Conservation (phyloP, 129 eudicot genomes). For the Rutidosis leptorrhynchoides region DNA sequence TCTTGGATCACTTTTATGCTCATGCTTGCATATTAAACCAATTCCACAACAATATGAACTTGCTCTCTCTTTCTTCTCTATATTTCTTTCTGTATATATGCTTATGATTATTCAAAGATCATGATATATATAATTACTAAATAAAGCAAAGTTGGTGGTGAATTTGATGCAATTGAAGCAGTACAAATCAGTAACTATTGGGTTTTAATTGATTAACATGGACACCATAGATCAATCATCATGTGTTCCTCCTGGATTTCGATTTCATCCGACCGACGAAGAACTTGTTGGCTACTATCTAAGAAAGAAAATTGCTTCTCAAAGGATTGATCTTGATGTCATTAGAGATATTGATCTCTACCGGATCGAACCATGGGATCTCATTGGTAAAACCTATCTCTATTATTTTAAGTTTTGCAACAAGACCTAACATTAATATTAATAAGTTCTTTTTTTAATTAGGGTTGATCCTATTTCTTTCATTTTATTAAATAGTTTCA, state of each 20-base stretch:
- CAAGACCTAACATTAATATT: conserved; percentile 23
- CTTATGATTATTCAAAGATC: conserved; percentile 42
- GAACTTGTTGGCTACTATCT: conserved; percentile 85
- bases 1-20: conserved; percentile 21
- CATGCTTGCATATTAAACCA: conserved; percentile 33
- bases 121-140: conserved; percentile 23
- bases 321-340: conserved; percentile 83
- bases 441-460: neutral
- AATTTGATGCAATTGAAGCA: conserved; percentile 45
- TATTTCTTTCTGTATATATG: conserved; percentile 7
- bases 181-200: conserved; percentile 20
- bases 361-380: conserved; percentile 90
- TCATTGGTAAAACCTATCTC: conserved; percentile 47
- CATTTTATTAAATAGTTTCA: neutral
- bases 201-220: conserved; percentile 27
- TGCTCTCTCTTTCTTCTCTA: conserved; percentile 17
- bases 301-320: conserved; percentile 79
- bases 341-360: conserved; percentile 80
- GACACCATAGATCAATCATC: conserved; percentile 56
- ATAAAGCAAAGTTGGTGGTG: conserved; percentile 38
- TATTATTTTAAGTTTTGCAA: neutral
- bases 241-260: conserved; percentile 82
- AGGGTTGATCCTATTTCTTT: conserved; percentile 22
- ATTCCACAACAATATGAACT: neutral
- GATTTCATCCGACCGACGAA: conserved; percentile 82